Percentiles rank a stretch among this genome's conserved stretches.
phyloP scores from a whole-genome alignment of 108 stramenopile genomes.

The Skeletonema marinoi region DNA sequence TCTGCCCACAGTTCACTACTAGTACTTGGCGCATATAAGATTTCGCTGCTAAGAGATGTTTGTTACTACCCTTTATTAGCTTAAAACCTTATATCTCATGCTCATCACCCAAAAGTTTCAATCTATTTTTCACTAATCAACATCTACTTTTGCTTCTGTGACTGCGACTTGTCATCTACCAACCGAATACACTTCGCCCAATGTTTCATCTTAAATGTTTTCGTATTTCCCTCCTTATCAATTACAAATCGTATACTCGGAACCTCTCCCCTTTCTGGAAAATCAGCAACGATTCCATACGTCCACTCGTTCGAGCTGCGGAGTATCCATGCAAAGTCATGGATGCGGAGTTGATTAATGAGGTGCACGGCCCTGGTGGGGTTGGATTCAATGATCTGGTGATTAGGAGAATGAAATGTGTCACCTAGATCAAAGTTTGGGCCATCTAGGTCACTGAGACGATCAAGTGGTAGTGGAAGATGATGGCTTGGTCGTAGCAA shows the following conservation, averaged over 20 bases:
- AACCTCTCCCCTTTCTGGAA: neutral
- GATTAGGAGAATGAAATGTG: neutral
- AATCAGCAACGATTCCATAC: slow-evolving; percentile 6
- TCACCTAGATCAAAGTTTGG: neutral
- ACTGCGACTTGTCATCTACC: neutral
- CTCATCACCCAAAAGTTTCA: no score
- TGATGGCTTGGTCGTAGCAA: neutral
- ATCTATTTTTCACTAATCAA: no score
- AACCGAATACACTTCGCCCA: slow-evolving; percentile 20
- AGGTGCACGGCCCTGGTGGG: neutral
- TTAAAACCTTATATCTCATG: no score
- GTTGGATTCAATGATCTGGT: neutral
- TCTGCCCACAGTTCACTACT: no score
- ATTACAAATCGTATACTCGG: slow-evolving; percentile 15
- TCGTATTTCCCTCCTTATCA: slow-evolving; percentile 2
- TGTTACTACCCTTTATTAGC: no score
- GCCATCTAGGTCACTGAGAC: neutral
- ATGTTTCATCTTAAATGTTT: slow-evolving; percentile 11
- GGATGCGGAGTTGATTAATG: neutral
- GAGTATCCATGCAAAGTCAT: slow-evolving; percentile 15
- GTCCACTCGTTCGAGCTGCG: slow-evolving; percentile 5
- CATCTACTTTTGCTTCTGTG: no score
- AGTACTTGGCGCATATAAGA: no score
- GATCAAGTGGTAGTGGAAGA: neutral
- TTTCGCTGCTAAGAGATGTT: no score